Base-by-base conservation (phyloP, 345 rosid species). In the Aethionema arabicum region DNA sequence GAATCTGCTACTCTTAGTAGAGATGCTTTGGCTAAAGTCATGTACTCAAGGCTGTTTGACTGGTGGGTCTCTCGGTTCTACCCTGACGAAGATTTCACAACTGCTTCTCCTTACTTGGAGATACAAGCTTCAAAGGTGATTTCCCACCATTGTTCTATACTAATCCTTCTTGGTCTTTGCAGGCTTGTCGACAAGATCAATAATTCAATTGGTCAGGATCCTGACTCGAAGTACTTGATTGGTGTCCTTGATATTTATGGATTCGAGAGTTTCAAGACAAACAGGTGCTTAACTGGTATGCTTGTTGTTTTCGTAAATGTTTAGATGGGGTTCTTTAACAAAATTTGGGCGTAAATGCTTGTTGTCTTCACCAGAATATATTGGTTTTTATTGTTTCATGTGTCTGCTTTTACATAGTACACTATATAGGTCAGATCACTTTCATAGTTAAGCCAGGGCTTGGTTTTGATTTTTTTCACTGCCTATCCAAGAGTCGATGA, bases 241-340 rank as follows among this genome's bases (percentile, higher is more conserved):
- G 99, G 97, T 8, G 99, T 93, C 69, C 85, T 93, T 74, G 99
- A 93, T 85, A 93, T 93, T 37, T 93, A 93, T 75, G 99, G 99
- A 68, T 93, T 93, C 69, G 99, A 93, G 84, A 93, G 97, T 82
- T 93, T 93, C 87, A 87, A 90, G 83, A 90, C 97, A 76, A 93
- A 93, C 89, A 93, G 99, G 99, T 93, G 88, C 89, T 81, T 84
- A 78, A 76, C 74, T 52, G 80, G 83, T 81, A 84, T 79, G 83
- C 87, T 77, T 77, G 73, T 82, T 55, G 72, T 76, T 72, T 64
- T 64, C 60, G 32, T 75, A 38, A 61, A 35, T 65, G 73, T 50
- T 66, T 68, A 76, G 57, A 65, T 58, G 65, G 66, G 80, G 64
- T 72, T 49, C 65, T 32, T 59, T 5, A 11, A 21, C 16, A n/a